Evolutionary conservation across 768 basidiomycete species (phyloP).

Genomic region (Crepidotus variabilis): DNA sequence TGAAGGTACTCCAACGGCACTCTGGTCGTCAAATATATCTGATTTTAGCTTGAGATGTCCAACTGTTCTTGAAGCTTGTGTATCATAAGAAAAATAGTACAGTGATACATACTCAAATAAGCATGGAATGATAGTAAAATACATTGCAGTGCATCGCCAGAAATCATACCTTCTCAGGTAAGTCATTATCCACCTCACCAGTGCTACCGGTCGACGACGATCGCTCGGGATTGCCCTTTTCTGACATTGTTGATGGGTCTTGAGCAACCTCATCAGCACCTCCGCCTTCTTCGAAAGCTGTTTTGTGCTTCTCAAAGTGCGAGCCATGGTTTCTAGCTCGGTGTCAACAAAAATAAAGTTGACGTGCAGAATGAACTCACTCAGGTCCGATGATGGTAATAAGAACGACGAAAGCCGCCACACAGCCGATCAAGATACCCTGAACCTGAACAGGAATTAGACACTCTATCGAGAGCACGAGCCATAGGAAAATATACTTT

Average conservation of each 20-base stretch:
- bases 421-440: conserved; percentile 83
- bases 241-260: neutral
- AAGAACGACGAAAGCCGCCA: conserved; percentile 73
- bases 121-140: no score
- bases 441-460: conserved; percentile 44
- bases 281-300: conserved; percentile 78
- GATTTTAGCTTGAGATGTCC: no score
- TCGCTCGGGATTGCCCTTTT: neutral
- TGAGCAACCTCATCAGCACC: conserved; percentile 31
- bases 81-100: no score
- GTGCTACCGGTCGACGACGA: neutral
- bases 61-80: no score
- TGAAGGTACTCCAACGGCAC: no score
- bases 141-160: no score
- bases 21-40: no score
- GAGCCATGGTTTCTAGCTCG: conserved; percentile 59
- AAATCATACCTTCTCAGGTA: no score
- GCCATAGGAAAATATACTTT: conserved; percentile 25
- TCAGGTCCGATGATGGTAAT: conserved; percentile 76
- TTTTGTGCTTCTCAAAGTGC: conserved; percentile 81
- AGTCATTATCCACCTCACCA: neutral
- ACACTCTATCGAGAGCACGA: conserved; percentile 1
- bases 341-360: neutral
- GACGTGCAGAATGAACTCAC: conserved; percentile 30
- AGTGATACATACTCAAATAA: no score